Evolutionary conservation across 768 basidiomycete genomes (phyloP).

Genomic region (Terana coerulea): DNA sequence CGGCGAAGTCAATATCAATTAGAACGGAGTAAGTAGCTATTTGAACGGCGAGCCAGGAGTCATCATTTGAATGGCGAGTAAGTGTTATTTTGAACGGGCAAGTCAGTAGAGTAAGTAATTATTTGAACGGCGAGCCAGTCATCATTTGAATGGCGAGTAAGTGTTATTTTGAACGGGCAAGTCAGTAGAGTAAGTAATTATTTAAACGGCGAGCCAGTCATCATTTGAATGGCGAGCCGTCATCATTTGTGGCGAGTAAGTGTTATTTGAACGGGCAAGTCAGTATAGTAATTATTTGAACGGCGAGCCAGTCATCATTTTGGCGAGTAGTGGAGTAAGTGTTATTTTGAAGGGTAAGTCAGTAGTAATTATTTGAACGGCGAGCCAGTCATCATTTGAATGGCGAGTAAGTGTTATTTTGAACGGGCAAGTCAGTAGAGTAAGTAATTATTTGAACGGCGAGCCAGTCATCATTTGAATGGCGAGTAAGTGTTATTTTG

Average conservation of each 20-base stretch:
- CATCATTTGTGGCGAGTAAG: too few relatives aligned
- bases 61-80: too few relatives aligned
- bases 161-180: not conserved
- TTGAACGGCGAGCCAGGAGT: too few relatives aligned
- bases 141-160: not conserved
- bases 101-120: slow-evolving; percentile 8
- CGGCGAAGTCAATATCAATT: too few relatives aligned
- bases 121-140: not conserved
- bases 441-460: slow-evolving; percentile 6
- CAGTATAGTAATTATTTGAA: not conserved
- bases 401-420: not conserved
- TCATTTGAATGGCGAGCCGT: too few relatives aligned
- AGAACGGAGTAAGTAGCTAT: too few relatives aligned
- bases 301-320: not conserved
- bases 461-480: too few relatives aligned
- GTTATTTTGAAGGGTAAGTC: not conserved
- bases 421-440: not conserved
- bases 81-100: slow-evolving; percentile 6
- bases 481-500: too few relatives aligned
- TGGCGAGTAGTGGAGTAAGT: not conserved
- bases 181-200: not conserved
- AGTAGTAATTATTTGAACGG: not conserved
- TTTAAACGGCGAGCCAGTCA: not conserved
- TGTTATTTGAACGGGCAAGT: not conserved
- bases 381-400: not conserved